A percentile compares a stretch with the other conserved stretches of the same genome.
phyloP scores from a whole-genome alignment of 371 early-diverging fungal genomes.

The Mycotypha africana region DNA sequence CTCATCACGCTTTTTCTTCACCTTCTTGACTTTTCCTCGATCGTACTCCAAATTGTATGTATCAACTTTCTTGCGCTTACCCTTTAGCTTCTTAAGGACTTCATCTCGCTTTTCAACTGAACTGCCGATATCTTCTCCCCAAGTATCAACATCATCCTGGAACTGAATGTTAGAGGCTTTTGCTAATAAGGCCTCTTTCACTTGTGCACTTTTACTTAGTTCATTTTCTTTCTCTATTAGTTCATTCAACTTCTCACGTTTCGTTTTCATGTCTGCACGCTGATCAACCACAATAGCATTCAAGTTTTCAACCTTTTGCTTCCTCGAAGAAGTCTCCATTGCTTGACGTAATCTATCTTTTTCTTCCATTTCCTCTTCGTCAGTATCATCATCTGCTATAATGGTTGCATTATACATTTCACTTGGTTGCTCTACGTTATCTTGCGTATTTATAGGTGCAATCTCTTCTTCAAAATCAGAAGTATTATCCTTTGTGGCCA shows the following conservation, averaged over 20 bases:
- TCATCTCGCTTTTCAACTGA: slow-evolving; percentile 27
- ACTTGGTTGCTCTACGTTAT: background rate
- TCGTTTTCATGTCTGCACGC: slow-evolving; percentile 46
- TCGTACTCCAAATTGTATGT: slow-evolving; percentile 72
- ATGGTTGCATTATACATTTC: too few species aligned
- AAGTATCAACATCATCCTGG: slow-evolving; percentile 38
- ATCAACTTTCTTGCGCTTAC: slow-evolving; percentile 57
- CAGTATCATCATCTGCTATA: slow-evolving; percentile 5
- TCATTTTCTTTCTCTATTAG: slow-evolving; percentile 44
- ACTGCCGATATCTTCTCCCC: slow-evolving; percentile 36
- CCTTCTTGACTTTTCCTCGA: slow-evolving; percentile 73
- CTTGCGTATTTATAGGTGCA: slow-evolving; percentile 4
- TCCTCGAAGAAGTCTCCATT: slow-evolving; percentile 31
- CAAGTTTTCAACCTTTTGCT: slow-evolving; percentile 23
- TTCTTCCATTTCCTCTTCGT: slow-evolving; percentile 26
- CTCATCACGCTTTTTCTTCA: slow-evolving; percentile 50
- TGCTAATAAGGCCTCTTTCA: slow-evolving; percentile 33
- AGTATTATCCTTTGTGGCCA: slow-evolving; percentile 3
- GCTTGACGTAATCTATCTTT: slow-evolving; percentile 21
- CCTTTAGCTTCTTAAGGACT: slow-evolving; percentile 41
- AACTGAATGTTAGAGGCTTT: slow-evolving; percentile 28
- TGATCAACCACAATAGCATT: slow-evolving; percentile 45
- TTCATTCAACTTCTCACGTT: slow-evolving; percentile 47
- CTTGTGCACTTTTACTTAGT: slow-evolving; percentile 39
- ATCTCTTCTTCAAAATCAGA: slow-evolving; percentile 5